Conservation (phyloP, 257 asterid genomes). For the Nicotiana otophora region DNA sequence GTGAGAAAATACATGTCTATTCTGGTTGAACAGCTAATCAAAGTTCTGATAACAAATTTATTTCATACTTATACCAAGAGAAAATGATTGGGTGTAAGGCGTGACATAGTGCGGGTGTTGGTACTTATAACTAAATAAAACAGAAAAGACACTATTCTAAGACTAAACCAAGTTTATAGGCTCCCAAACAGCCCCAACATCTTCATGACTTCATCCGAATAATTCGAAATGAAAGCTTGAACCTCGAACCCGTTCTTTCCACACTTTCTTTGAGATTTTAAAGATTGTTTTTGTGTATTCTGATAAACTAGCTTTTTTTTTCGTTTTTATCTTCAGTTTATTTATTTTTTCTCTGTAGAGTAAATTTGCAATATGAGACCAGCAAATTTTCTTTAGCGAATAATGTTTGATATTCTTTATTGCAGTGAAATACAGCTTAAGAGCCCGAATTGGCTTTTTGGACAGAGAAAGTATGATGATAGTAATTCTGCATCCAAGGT, state of each 20-base stretch:
- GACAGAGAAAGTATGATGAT: constrained; percentile 83
- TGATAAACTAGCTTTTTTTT: not conserved
- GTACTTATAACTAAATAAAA: not conserved
- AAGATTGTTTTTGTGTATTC: not conserved
- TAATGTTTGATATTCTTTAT: constrained; percentile 3
- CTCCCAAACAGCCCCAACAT: not conserved
- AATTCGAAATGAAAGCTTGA: not conserved
- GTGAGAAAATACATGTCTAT: not conserved
- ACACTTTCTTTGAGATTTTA: not conserved
- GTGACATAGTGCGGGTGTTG: not conserved
- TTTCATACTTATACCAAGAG: not conserved
- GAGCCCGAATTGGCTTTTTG: constrained; percentile 98
- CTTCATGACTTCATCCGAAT: not conserved
- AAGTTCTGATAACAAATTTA: not conserved
- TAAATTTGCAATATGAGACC: not conserved
- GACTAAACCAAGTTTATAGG: not conserved
- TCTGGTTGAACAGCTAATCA: not conserved
- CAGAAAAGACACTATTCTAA: not conserved
- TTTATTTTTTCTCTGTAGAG: not conserved
- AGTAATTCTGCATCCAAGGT: constrained; percentile 44
- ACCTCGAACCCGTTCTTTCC: not conserved
- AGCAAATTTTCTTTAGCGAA: not conserved
- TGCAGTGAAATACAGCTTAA: constrained; percentile 91
- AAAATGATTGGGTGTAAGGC: not conserved
- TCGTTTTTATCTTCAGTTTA: not conserved